Evolutionary conservation across 352 stramenopile genomes (phyloP).

Genomic region (Globisporangium spinosum): DNA sequence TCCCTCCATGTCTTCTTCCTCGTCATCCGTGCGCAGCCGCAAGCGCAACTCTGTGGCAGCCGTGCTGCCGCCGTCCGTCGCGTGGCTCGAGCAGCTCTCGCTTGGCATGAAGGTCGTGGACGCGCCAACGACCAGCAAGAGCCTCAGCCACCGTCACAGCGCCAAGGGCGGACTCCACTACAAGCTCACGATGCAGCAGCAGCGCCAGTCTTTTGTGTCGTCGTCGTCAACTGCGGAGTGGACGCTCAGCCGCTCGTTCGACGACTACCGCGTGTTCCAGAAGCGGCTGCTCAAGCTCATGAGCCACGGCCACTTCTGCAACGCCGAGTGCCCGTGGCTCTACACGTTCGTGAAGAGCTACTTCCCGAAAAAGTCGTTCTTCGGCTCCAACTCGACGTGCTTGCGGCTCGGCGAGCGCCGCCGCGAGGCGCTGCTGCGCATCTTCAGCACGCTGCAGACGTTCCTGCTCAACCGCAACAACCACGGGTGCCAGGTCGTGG

Average conservation of each 20-base stretch:
- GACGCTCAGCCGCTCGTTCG: slow-evolving; percentile 15
- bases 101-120: neutral
- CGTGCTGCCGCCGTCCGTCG: slow-evolving; percentile 2
- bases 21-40: neutral
- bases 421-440: slow-evolving; percentile 24
- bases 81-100: slow-evolving; percentile 9
- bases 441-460: slow-evolving; percentile 31
- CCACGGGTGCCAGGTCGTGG: slow-evolving; percentile 33
- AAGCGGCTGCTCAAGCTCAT: slow-evolving; percentile 34
- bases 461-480: slow-evolving; percentile 36
- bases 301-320: slow-evolving; percentile 32
- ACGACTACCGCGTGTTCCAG: slow-evolving; percentile 32
- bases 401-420: slow-evolving; percentile 16
- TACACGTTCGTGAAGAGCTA: slow-evolving; percentile 38
- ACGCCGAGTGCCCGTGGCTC: slow-evolving; percentile 41
- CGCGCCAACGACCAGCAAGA: neutral
- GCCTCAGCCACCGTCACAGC: neutral
- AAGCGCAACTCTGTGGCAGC: slow-evolving; percentile 9
- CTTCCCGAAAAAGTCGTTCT: slow-evolving; percentile 34
- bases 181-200: slow-evolving; percentile 3
- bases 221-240: neutral
- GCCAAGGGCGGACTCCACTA: neutral
- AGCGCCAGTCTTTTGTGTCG: neutral
- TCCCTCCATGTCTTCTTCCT: neutral
- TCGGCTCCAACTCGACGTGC: slow-evolving; percentile 3